Evolutionary conservation across 208 protist genomes (phyloP).

Genomic region (Leishmania major): DNA sequence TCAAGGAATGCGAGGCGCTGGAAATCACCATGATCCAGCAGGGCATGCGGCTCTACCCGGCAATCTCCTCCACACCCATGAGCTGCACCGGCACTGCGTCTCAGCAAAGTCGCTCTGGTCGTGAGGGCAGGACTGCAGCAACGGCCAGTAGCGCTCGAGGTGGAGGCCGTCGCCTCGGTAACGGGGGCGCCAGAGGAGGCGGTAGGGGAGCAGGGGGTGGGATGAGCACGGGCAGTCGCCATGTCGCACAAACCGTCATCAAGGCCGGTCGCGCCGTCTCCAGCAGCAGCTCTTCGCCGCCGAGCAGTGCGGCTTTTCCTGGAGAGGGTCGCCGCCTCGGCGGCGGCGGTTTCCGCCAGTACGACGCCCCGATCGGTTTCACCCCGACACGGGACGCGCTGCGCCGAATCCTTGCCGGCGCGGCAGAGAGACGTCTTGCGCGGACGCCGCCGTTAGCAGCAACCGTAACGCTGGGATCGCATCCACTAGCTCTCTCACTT

Average conservation of each 20-base stretch:
- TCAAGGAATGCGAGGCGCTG: constrained; percentile 72
- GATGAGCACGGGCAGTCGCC: background rate
- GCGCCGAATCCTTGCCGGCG: constrained; percentile 21
- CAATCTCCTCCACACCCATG: constrained; percentile 10
- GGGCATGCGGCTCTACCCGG: constrained; percentile 47
- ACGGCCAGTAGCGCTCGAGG: background rate
- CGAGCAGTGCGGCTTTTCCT: constrained; percentile 3
- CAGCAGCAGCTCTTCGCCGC: background rate
- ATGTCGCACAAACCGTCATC: background rate
- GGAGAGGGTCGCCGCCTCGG: constrained; percentile 24
- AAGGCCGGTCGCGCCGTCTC: background rate
- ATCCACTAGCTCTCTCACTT: background rate
- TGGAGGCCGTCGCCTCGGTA: background rate
- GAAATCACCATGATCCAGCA: constrained; percentile 49
- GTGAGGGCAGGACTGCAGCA: background rate
- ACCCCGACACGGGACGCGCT: constrained; percentile 25
- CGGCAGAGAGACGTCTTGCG: constrained; percentile 12
- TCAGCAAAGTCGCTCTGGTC: background rate
- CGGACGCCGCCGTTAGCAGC: background rate
- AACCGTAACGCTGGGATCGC: background rate
- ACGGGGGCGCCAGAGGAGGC: no score
- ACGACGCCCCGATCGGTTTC: background rate
- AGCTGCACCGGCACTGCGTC: background rate
- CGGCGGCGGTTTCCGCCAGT: background rate
- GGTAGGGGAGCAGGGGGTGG: background rate